phyloP scores from a whole-genome alignment of 1,284 basidiomycete species.

The Agaricales sp. region DNA sequence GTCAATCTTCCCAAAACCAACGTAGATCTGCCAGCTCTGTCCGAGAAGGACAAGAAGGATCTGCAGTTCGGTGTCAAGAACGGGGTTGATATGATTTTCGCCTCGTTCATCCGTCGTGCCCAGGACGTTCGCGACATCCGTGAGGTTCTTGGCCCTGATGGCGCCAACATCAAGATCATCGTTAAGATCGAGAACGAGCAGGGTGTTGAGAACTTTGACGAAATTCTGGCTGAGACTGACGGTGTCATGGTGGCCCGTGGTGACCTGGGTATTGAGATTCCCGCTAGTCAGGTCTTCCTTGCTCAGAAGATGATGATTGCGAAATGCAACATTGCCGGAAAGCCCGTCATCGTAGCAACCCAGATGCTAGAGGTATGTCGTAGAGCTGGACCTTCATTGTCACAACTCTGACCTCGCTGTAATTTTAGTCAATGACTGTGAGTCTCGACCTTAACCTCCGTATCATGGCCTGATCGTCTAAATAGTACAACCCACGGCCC shows the following conservation, averaged over 20 bases:
- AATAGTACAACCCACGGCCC: constrained; percentile 88
- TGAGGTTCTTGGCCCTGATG: constrained; percentile 82
- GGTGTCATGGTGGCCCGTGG: constrained; percentile 99
- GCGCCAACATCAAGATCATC: constrained; percentile 93
- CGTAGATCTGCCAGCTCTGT: constrained; percentile 96
- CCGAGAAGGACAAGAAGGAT: constrained; percentile 97
- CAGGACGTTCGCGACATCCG: constrained; percentile 91
- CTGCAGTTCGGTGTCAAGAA: constrained; percentile 95
- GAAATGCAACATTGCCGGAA: constrained; percentile 94
- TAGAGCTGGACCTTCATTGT: constrained; percentile 3
- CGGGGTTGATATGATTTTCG: constrained; percentile 97
- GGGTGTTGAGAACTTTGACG: constrained; percentile 95
- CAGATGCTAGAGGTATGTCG: constrained; percentile 93
- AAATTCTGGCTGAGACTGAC: constrained; percentile 87
- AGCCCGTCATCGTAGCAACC: constrained; percentile 98
- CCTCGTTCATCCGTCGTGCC: constrained; percentile 91
- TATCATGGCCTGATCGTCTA: too few relatives aligned
- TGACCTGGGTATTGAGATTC: constrained; percentile 97
- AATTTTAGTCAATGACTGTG: constrained; percentile 83
- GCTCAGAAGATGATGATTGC: constrained; percentile 99
- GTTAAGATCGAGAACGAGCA: constrained; percentile 99
- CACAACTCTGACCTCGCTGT: constrained; percentile 10
- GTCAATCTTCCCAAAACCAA: constrained; percentile 98
- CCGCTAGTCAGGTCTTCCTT: constrained; percentile 94
- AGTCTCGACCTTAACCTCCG: too few relatives aligned